A percentile compares a stretch with the other conserved stretches of the same genome.
Evolutionary conservation across 2,329 filamentous ascomycete genomes (phyloP).

Genomic region (Aureobasidium subglaciale): DNA sequence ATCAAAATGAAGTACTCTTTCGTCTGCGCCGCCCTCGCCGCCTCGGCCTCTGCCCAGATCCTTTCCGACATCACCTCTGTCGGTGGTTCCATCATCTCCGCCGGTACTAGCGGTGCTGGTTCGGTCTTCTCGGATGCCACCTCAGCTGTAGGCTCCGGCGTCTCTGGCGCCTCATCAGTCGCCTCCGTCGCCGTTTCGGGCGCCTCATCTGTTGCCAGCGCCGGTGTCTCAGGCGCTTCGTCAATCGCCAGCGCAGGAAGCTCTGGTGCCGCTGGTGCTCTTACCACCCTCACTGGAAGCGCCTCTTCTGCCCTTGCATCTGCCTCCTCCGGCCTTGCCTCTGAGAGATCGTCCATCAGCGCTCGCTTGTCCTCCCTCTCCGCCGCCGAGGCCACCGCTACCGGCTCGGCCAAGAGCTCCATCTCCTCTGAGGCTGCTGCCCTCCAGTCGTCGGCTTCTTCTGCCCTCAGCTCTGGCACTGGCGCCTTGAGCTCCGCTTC

Average conservation of each 20-base stretch:
- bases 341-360: background rate
- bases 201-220: conserved; percentile 4
- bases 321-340: background rate
- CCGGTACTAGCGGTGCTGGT: background rate
- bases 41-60: conserved; percentile 5
- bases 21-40: conserved; percentile 10
- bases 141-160: background rate
- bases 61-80: conserved; percentile 2
- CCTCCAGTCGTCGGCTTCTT: conserved; percentile 1
- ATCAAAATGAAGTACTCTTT: conserved; percentile 12
- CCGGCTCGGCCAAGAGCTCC: conserved; percentile 13
- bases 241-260: background rate
- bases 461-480: background rate
- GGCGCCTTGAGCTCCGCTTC: conserved; percentile 1
- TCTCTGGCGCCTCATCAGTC: conserved; percentile 8
- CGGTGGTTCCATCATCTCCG: background rate
- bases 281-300: background rate
- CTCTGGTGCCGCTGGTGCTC: background rate
- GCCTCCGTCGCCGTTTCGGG: background rate
- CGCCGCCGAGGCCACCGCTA: background rate
- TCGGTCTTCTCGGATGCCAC: background rate
- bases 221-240: background rate
- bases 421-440: conserved; percentile 10
- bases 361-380: conserved; percentile 6
- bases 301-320: background rate